Evolutionary conservation across 106 monocot species (phyloP).

Genomic region (Phalaenopsis equestris): DNA sequence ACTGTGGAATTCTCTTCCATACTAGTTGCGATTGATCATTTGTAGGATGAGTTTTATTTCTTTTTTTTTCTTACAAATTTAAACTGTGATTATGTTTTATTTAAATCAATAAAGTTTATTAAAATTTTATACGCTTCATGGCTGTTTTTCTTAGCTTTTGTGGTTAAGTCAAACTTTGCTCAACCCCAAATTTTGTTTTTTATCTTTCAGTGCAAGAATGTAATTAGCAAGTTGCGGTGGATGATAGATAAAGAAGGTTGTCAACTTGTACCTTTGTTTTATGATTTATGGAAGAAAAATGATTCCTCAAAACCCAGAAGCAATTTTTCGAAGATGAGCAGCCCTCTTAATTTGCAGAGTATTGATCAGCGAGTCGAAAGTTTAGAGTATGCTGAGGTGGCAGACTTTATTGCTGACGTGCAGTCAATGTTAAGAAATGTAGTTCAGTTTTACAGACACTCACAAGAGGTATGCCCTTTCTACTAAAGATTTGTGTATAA

Average conservation of each 20-base stretch:
- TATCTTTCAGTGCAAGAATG: conserved; percentile 77
- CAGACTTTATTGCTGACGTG: conserved; percentile 71
- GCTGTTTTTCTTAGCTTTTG: neutral
- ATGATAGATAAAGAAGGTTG: conserved; percentile 80
- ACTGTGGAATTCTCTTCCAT: neutral
- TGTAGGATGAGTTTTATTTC: neutral
- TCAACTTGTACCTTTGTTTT: conserved; percentile 57
- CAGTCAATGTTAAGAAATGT: conserved; percentile 74
- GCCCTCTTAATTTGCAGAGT: conserved; percentile 50
- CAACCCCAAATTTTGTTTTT: neutral
- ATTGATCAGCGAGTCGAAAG: conserved; percentile 78
- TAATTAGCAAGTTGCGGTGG: conserved; percentile 75
- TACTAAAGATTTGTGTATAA: neutral
- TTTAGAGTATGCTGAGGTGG: conserved; percentile 54
- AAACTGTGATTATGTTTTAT: neutral
- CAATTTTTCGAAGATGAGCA: conserved; percentile 14
- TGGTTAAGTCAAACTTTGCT: neutral
- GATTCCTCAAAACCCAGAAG: conserved; percentile 25
- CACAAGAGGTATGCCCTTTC: conserved; percentile 46
- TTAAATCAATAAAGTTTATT: neutral
- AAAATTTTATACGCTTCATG: neutral
- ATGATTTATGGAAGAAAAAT: conserved; percentile 61
- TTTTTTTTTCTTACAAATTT: neutral
- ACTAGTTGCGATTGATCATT: neutral
- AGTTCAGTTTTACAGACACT: conserved; percentile 47